Conservation (phyloP, 202 grass and related monocot species). For the Zoysia matrella region DNA sequence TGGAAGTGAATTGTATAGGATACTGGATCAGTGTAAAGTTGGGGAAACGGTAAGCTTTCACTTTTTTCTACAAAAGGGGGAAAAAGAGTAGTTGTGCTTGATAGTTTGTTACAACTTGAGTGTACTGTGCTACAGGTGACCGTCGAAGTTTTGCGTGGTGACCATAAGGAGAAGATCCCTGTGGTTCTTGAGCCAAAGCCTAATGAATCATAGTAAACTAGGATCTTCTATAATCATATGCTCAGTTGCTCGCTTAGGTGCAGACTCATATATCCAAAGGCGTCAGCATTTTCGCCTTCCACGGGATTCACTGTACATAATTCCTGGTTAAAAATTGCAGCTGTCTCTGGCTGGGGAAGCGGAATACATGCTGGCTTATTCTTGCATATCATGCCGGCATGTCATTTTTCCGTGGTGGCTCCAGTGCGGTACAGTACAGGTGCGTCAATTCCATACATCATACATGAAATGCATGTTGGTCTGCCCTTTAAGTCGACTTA, state of each 20-base stretch:
- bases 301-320: slow-evolving; percentile 50
- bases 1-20: slow-evolving; percentile 91
- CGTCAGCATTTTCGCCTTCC: slow-evolving; percentile 18
- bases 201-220: slow-evolving; percentile 73
- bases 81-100: neutral
- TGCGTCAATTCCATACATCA: neutral
- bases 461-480: slow-evolving; percentile 3
- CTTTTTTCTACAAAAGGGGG: neutral
- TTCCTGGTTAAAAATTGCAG: slow-evolving; percentile 41
- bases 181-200: slow-evolving; percentile 92
- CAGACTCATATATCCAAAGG: slow-evolving; percentile 24
- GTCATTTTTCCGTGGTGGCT: neutral
- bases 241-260: slow-evolving; percentile 36
- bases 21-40: slow-evolving; percentile 98
- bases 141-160: slow-evolving; percentile 91
- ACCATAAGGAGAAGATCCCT: slow-evolving; percentile 87
- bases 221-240: slow-evolving; percentile 6
- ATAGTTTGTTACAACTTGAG: neutral
- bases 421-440: neutral
- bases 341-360: neutral
- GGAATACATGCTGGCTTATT: neutral
- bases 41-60: slow-evolving; percentile 75
- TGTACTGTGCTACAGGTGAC: slow-evolving; percentile 57
- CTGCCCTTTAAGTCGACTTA: neutral
- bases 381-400: neutral